Evolutionary conservation across 257 asterid genomes (phyloP), one percentile per base, ranked within the genome.

Genomic region (Scutellaria baicalensis): DNA sequence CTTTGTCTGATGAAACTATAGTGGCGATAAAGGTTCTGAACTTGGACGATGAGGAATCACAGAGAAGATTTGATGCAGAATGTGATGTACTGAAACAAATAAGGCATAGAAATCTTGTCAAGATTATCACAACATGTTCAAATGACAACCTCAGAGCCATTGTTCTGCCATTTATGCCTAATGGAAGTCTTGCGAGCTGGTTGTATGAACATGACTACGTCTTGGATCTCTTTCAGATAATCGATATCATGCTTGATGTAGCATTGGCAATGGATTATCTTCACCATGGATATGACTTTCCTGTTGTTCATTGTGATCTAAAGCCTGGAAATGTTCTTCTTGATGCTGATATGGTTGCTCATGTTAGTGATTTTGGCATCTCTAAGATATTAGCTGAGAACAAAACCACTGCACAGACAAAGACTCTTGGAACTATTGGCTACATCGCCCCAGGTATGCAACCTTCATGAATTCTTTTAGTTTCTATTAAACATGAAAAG

Each of bases 281-380:
- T 40, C 86, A 81, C 45, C 70, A 40, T 59, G 73, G 79, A 6
- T 72, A 69, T 39, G 59, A 56, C 38, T 45, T 33, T 6, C 83
- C 81, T 4, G 67, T 81, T 4, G 81, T 81, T 14, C 86, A 78
- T 63, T 78, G 85, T 21, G 83, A 81, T 64, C 60, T 81, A 2
- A 81, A 81, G 72, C 83, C 83, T 3, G 27, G 43, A 33, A 78
- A 78, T 60, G 79, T 81, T 51, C 67, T 81, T 3, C 64, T 81
- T 9, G 86, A 81, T 51, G 57, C 9, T 42, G 80, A 81, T 8
- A 4, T 74, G 72, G 76, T 75, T 33, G 83, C 80, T 47, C 83
- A 78, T 75, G 81, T 81, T 36, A 72, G 83, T 68, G 86, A 81
- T 68, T 81, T 81, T 31, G 86, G 86, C 12, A 81, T 81, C 52